Percentiles rank a stretch among this genome's conserved stretches.
Evolutionary conservation across 192 early-diverging fungal species (phyloP).

Genomic region (Backusella liffmaniae): DNA sequence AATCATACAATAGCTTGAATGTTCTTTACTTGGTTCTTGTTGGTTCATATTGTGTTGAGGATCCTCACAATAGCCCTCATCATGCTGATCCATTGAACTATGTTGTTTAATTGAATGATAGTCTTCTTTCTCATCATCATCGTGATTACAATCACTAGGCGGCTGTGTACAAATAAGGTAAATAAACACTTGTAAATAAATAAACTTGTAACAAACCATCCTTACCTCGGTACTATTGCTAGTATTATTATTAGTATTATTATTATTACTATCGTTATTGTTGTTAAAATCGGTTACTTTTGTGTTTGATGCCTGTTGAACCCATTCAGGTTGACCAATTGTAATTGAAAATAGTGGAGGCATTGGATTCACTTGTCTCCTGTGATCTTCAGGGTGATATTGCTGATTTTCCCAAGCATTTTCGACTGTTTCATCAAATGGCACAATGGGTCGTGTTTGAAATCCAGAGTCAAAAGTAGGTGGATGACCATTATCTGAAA

Average conservation of each 20-base stretch:
- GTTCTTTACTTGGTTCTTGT: background rate
- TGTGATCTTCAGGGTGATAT: slow-evolving; percentile 3
- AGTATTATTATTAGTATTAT: too few species aligned
- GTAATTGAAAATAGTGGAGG: slow-evolving; percentile 23
- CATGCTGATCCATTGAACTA: background rate
- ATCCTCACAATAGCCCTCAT: background rate
- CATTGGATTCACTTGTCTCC: slow-evolving; percentile 16
- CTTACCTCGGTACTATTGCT: background rate
- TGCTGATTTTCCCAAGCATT: slow-evolving; percentile 34
- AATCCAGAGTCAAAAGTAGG: background rate
- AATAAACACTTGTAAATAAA: background rate
- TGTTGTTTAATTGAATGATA: background rate
- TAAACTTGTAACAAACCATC: background rate
- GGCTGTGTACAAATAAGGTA: background rate
- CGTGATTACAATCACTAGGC: background rate
- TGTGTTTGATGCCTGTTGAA: background rate
- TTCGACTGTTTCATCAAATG: slow-evolving; percentile 8
- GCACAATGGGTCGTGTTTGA: slow-evolving; percentile 11
- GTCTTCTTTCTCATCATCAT: background rate
- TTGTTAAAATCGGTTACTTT: background rate
- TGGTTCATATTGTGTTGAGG: background rate
- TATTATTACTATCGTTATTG: too few species aligned
- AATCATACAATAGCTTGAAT: slow-evolving; percentile 16
- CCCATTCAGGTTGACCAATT: slow-evolving; percentile 8
- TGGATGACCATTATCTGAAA: background rate